Base-by-base conservation (phyloP, 2,329 filamentous ascomycete species). In the Ophiostoma pallidulum region DNA sequence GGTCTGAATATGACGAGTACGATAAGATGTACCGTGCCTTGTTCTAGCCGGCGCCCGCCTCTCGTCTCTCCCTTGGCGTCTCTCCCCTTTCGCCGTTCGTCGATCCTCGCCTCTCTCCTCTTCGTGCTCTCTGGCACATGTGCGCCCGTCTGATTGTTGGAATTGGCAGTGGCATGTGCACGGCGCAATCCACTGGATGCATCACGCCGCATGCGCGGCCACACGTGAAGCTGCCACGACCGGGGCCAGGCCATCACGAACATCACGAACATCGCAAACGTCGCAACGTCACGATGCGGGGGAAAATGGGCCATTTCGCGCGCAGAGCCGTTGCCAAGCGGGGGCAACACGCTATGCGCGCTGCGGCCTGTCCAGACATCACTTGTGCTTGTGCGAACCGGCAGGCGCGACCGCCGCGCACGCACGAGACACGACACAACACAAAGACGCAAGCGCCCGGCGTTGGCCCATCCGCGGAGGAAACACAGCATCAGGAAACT, bases 71-170 rank as follows among this genome's bases (percentile, higher is more conserved):
- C 24, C 10, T n/a, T n/a, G n/a, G n/a, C 24, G 24, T 28, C 10
- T 28, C 24, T 28, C 6, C 24, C 6, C 24, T n/a, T n/a, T n/a
- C n/a, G n/a, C 6, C 24, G 41, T 36, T 10, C 31, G 20, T 36
- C 14, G 22, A 14, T 14, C 28, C 26, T 24, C 18, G 16, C 8
- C 20, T 8, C 9, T 28, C 20, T 36, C 29, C 32, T 43, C 19
- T 20, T 10, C 24, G 24, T 10, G 24, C 24, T 3, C 31, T n/a
- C 20, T 28, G 41, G 32, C 18, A 22, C 41, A 37, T 37, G 22
- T 44, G 41, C 31, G 18, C 20, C 41, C 32, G 41, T 44, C 31
- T 37, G 41, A 28, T 22, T n/a, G 36, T 44, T 36, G 35, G 41
- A 13, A 32, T 16, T 20, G 24, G 32, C 12, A 6, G 19, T 36